These are phyloP conservation scores for Rhododendron simsii DNA, from an alignment of 148 eudicot genomes.

Conservation along the genomic window DNA sequence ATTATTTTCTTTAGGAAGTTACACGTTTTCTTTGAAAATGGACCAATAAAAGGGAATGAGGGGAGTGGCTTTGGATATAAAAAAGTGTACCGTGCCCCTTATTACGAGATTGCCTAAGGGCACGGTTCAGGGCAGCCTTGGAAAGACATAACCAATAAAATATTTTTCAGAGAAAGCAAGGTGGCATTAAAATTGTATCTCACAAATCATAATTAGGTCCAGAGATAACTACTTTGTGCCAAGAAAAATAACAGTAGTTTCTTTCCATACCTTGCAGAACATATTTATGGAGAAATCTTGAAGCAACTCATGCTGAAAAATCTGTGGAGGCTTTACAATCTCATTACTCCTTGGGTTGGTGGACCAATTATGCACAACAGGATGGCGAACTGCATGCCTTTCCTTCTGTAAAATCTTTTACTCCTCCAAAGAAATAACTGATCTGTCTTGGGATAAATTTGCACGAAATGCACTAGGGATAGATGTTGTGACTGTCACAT, in stretches of 20 bases:
- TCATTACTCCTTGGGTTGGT: constrained; percentile 49
- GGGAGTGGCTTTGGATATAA: no score
- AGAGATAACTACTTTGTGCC: neutral
- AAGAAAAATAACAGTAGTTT: neutral
- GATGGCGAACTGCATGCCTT: constrained; percentile 93
- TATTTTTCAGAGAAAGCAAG: neutral
- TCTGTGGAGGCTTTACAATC: constrained; percentile 65
- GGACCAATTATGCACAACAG: constrained; percentile 92
- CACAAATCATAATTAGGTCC: neutral
- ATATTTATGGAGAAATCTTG: constrained; percentile 88
- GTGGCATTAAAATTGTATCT: neutral
- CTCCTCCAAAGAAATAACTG: constrained; percentile 44
- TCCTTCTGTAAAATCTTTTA: constrained; percentile 56
- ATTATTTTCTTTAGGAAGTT: no score
- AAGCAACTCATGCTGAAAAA: constrained; percentile 96
- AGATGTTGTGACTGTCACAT: constrained; percentile 49
- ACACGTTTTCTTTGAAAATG: no score
- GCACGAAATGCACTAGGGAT: constrained; percentile 81
- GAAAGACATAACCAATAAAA: neutral
- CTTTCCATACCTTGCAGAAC: constrained; percentile 88
- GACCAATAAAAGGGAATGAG: no score
- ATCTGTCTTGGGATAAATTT: constrained; percentile 57
- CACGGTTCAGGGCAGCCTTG: no score
- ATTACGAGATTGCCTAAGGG: no score
- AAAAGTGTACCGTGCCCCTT: no score